phyloP scores from a whole-genome alignment of 2,329 filamentous ascomycete genomes.

The Fusarium sp. region DNA sequence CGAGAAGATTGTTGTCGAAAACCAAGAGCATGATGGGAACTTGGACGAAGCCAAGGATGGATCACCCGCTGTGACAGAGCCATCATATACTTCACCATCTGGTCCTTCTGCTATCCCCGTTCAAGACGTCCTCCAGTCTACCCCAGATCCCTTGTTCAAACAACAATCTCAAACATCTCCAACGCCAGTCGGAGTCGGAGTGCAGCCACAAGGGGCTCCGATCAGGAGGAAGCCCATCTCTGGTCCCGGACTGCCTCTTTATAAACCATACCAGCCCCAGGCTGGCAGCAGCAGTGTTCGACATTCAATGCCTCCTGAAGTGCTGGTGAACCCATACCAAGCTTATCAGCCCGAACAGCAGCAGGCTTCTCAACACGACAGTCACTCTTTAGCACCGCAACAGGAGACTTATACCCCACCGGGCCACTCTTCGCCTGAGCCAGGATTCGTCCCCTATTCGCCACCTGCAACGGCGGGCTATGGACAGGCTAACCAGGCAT shows the following conservation, averaged over 20 bases:
- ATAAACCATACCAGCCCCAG: conserved; percentile 17
- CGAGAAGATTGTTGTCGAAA: conserved; percentile 4
- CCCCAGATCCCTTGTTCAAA: not conserved
- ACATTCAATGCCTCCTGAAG: conserved; percentile 10
- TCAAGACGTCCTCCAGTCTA: conserved; percentile 14
- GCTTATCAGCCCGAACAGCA: conserved; percentile 17
- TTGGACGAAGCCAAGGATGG: not conserved
- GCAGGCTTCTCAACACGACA: not conserved
- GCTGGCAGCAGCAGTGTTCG: not conserved
- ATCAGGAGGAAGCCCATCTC: conserved; percentile 30
- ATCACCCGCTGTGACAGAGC: not conserved
- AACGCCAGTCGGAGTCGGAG: not conserved
- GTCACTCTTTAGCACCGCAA: not conserved
- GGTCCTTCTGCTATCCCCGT: conserved; percentile 1
- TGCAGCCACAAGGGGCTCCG: not conserved
- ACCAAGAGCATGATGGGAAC: not conserved
- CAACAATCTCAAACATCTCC: not conserved
- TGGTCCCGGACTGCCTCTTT: not conserved
- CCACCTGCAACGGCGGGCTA: not conserved
- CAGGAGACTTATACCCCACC: not conserved
- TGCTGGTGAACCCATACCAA: conserved; percentile 5
- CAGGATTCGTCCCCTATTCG: conserved; percentile 6
- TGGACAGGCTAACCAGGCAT: conserved; percentile 1
- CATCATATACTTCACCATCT: not conserved
- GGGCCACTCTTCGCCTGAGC: not conserved